Evolutionary conservation across 2,329 filamentous ascomycete genomes (phyloP), one percentile per base, ranked within the genome.

Genomic region (Colletotrichum tropicale): DNA sequence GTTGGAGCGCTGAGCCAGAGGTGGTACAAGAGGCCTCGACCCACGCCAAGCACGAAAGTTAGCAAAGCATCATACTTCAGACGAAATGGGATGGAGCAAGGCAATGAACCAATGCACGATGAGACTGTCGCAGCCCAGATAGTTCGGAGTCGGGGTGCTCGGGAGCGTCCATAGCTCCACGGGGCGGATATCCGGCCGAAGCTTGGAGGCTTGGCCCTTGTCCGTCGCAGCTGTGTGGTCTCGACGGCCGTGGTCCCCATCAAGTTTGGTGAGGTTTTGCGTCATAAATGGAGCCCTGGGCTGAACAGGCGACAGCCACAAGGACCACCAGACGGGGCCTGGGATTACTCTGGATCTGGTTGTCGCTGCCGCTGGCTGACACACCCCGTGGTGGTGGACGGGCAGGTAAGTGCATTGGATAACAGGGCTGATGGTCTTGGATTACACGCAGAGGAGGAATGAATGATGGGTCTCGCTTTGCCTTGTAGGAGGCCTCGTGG

Each of bases 401-500:
- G 32, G n/a, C 30, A 13, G 30, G 38, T n/a, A 61, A 30, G 58
- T 62, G 66, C 69, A 56, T 67, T 56, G 24, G 24, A 32, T 30
- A 28, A 62, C 55, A 61, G 55, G 61, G 62, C 32, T 64, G 62
- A 62, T 30, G 56, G 55, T 61, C 69, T 75, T 72, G 69, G 69
- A 38, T 15, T 24, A 38, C 60, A 32, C 16, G n/a, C 21, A 24
- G 34, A 30, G 21, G 36, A 52, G 67, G 36, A 61, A 70, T 48
- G 26, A 15, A 21, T 5, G 30, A 43, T 30, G 62, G 67, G 70
- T 24, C 70, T 56, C 55, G 43, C 48, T 32, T 61, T 55, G 32
- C 68, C 28, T 65, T 65, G 34, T 28, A 26, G 73, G 74, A 76
- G 74, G 74, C 74, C 70, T 76, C 74, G 58, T 73, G 58, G 36